These are phyloP conservation scores for Phaeodactylum tricornutum DNA, from an alignment of 108 stramenopile species.

Conservation along the genomic window DNA sequence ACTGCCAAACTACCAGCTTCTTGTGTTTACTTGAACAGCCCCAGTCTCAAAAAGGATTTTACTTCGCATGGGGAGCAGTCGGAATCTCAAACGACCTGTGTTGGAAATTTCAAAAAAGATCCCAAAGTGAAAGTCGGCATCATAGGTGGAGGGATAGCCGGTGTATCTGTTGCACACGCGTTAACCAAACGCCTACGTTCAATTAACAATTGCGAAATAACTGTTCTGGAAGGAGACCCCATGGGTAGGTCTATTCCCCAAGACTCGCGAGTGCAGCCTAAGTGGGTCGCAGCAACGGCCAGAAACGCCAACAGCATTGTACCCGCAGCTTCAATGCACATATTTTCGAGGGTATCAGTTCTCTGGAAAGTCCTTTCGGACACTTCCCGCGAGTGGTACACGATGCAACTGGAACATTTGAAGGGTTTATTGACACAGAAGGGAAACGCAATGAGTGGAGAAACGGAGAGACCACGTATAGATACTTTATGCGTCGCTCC, in stretches of 20 bases:
- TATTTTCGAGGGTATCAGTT: conserved; percentile 25
- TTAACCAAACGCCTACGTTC: background rate
- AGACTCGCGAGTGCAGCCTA: background rate
- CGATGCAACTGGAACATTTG: conserved; percentile 9
- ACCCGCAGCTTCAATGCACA: conserved; percentile 35
- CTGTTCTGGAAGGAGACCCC: conserved; percentile 1
- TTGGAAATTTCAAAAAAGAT: too few species aligned
- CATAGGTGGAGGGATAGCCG: conserved; percentile 4
- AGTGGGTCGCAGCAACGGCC: conserved; percentile 38
- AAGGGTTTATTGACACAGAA: too few species aligned
- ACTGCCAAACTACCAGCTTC: too few species aligned
- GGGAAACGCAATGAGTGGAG: too few species aligned
- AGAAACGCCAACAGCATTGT: conserved; percentile 36
- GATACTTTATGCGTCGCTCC: conserved; percentile 20
- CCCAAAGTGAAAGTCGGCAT: conserved; percentile 3
- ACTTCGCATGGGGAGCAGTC: too few species aligned
- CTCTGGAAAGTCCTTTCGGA: conserved; percentile 16
- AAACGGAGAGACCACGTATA: background rate
- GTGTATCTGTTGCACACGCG: conserved; percentile 3
- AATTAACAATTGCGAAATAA: background rate
- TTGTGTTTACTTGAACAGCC: too few species aligned
- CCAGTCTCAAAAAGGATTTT: too few species aligned
- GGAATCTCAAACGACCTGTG: too few species aligned
- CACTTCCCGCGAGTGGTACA: conserved; percentile 17
- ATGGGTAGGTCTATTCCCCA: background rate